phyloP scores from a whole-genome alignment of 768 basidiomycete genomes.

The Hortiboletus flavorubellus region DNA sequence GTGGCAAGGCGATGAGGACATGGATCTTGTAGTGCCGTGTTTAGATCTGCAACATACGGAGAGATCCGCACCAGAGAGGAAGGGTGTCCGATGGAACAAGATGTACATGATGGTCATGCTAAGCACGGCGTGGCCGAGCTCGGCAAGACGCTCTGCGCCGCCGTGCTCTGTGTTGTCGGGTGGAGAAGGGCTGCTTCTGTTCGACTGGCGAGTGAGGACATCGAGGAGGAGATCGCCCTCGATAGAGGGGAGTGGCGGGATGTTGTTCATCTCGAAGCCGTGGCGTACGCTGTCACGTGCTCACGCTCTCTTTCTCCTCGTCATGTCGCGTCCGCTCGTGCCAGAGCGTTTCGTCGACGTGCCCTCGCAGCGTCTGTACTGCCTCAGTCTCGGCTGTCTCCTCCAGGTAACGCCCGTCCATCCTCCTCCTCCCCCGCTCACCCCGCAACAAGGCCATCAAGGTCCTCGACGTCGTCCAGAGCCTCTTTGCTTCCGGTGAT shows the following conservation, averaged over 20 bases:
- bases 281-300: constrained; percentile 18
- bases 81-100: constrained; percentile 45
- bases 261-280: constrained; percentile 24
- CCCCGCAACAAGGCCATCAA: constrained; percentile 60
- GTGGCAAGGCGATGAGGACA: constrained; percentile 1
- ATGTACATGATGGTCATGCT: constrained; percentile 50
- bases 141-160: constrained; percentile 56
- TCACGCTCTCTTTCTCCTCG: neutral
- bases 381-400: constrained; percentile 68
- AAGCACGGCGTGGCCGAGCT: constrained; percentile 53
- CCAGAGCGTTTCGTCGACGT: constrained; percentile 71
- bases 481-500: constrained; percentile 31
- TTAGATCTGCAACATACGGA: constrained; percentile 33
- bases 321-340: constrained; percentile 49
- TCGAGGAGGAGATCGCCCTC: constrained; percentile 58
- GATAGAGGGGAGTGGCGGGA: constrained; percentile 53
- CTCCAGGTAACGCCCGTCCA: constrained; percentile 54
- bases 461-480: constrained; percentile 62
- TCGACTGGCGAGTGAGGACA: constrained; percentile 50
- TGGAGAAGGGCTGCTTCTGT: constrained; percentile 26
- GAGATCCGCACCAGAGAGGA: constrained; percentile 41
- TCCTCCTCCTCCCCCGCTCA: neutral
- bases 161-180: constrained; percentile 49
- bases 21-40: neutral
- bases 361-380: constrained; percentile 78